Evolutionary conservation across 1,139 yeast species (phyloP).

Genomic region (Yamadazyma atlantica): DNA sequence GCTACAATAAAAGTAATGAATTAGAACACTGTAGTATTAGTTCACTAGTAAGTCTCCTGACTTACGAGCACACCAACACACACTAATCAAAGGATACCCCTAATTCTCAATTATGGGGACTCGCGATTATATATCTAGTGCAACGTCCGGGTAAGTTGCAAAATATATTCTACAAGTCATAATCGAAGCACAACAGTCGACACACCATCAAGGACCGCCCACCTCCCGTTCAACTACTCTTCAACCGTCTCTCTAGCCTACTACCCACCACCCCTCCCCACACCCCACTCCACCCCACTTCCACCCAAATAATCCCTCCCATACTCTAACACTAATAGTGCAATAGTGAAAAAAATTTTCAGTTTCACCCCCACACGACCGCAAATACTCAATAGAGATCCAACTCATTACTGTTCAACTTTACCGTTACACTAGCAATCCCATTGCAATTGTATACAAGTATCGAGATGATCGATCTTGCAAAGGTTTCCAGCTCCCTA

Average conservation of each 20-base stretch:
- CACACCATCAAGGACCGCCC: too few species aligned
- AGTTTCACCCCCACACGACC: background rate
- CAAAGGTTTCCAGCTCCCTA: constrained; percentile 23
- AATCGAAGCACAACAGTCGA: background rate
- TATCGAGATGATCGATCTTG: constrained; percentile 9
- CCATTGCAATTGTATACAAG: too few species aligned
- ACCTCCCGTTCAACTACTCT: too few species aligned
- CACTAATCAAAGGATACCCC: too few species aligned
- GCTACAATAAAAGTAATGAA: background rate
- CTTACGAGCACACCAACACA: background rate
- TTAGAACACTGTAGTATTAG: background rate
- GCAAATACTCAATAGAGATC: too few species aligned
- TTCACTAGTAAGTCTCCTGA: background rate
- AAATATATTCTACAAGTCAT: background rate
- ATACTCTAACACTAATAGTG: background rate
- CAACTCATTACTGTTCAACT: too few species aligned
- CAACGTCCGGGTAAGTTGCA: background rate
- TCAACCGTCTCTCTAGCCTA: too few species aligned
- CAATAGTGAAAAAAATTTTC: background rate
- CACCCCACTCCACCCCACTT: background rate
- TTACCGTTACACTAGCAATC: too few species aligned
- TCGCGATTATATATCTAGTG: background rate
- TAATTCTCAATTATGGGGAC: background rate
- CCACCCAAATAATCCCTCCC: background rate
- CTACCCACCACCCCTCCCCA: background rate